These are phyloP conservation scores for Trichoderma afroharzianum DNA, from an alignment of 2,329 filamentous ascomycete species.

Conservation along the genomic window DNA sequence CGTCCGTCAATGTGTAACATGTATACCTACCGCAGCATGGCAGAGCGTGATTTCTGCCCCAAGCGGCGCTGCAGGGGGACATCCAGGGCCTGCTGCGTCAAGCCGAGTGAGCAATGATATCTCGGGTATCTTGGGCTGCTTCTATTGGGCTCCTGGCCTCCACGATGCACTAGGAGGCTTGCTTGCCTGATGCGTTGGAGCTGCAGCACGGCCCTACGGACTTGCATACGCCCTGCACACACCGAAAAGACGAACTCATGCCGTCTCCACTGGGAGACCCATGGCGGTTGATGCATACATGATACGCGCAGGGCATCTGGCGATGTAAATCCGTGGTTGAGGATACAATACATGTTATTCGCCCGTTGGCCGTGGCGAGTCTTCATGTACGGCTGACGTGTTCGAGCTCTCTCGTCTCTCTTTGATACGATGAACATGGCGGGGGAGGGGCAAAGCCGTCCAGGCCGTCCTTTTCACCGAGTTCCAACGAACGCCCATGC, in stretches of 20 bases:
- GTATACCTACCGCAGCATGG: background rate
- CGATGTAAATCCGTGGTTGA: background rate
- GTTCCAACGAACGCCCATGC: background rate
- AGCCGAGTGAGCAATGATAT: background rate
- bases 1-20: background rate
- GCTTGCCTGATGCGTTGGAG: slow-evolving; percentile 16
- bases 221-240: slow-evolving; percentile 6
- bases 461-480: slow-evolving; percentile 5
- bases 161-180: background rate
- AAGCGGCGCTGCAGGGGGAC: slow-evolving; percentile 13
- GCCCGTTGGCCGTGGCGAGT: slow-evolving; percentile 1
- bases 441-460: slow-evolving; percentile 19
- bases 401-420: background rate
- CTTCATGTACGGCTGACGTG: slow-evolving; percentile 1
- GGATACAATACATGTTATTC: background rate
- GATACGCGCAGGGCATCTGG: background rate
- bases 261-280: background rate
- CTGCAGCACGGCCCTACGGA: slow-evolving; percentile 12
- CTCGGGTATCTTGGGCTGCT: slow-evolving; percentile 5
- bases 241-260: slow-evolving; percentile 13
- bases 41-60: slow-evolving; percentile 6
- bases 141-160: slow-evolving; percentile 10
- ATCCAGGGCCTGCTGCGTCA: slow-evolving; percentile 4
- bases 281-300: background rate
- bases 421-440: slow-evolving; percentile 6